Evolutionary conservation across 2,329 filamentous ascomycete genomes (phyloP).

Genomic region (Penicillium oxalicum): DNA sequence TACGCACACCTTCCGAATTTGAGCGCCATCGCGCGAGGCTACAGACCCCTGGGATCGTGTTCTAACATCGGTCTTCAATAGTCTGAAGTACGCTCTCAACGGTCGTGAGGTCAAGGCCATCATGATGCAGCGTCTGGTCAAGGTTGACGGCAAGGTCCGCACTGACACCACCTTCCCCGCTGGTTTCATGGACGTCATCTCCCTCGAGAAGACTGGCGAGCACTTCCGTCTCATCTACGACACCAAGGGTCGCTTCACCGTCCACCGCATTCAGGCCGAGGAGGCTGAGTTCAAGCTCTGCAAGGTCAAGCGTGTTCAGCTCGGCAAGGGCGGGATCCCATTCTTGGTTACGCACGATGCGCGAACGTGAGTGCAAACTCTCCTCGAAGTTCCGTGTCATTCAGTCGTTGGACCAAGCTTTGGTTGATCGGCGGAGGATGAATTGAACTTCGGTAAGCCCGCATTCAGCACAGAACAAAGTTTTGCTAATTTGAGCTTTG

Average conservation of each 20-base stretch:
- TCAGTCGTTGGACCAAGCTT: slow-evolving; percentile 99
- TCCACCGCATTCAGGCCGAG: slow-evolving; percentile 97
- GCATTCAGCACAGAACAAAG: slow-evolving; percentile 15
- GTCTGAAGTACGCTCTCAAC: slow-evolving; percentile 99
- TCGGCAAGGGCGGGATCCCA: slow-evolving; percentile 99
- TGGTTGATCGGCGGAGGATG: slow-evolving; percentile 57
- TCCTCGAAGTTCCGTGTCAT: slow-evolving; percentile 71
- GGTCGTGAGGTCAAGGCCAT: slow-evolving; percentile 95
- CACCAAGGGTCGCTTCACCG: slow-evolving; percentile 99
- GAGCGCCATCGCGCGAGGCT: no score
- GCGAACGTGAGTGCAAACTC: slow-evolving; percentile 86
- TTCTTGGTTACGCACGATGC: slow-evolving; percentile 99
- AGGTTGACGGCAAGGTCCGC: slow-evolving; percentile 99
- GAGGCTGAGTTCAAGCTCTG: slow-evolving; percentile 99
- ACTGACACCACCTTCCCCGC: slow-evolving; percentile 96
- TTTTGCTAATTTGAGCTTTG: slow-evolving; percentile 29
- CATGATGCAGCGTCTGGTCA: slow-evolving; percentile 99
- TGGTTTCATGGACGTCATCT: slow-evolving; percentile 99
- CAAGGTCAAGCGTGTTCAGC: slow-evolving; percentile 99
- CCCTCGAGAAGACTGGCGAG: slow-evolving; percentile 99
- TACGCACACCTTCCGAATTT: slow-evolving; percentile 25
- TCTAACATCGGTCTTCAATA: slow-evolving; percentile 44
- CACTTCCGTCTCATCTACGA: slow-evolving; percentile 99
- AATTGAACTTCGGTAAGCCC: slow-evolving; percentile 32
- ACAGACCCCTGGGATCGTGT: no score